Base-by-base conservation (phyloP, 2,329 filamentous ascomycete species). In the Aspergillus fijiensis region DNA sequence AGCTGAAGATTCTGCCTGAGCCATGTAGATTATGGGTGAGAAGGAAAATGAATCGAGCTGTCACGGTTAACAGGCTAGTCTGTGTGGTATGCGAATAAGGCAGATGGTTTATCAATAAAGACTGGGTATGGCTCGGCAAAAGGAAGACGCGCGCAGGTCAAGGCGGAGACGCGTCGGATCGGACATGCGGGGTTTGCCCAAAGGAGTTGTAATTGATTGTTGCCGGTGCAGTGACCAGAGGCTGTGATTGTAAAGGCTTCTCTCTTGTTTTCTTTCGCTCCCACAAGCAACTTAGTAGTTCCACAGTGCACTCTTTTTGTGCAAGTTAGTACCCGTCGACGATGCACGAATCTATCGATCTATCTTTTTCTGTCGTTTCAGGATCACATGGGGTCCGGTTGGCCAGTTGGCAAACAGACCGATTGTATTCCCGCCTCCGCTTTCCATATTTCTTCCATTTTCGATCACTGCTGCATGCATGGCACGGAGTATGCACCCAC, bases 1-100 rank as follows among this genome's bases (percentile, higher is more conserved):
- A 29, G 76, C 72, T 23, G 80, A 82, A 23, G 80, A 81, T 67
- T 82, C 80, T 57, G 79, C 77, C 67, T 81, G 76, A 21, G 66
- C 72, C 77, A 80, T 80, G 35, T 49, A 72, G 55, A 51, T 23
- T 4, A 35, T 33, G 29, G 25, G 12, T 16, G 11, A 48, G 25
- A 9, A 4, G 14, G 14, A 16, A 16, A 19, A 48, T 23, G 9
- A 49, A 10, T 35, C 12, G 45, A 60, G 47, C 12, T 39, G 25
- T 39, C 21, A 25, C 27, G 12, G 7, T 4, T 33, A 33, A 12
- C 7, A 21, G 35, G 6, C 23, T 19, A 12, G 55, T 33, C 16
- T 57, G 25, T 54, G 19, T 48, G 31, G 12, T 49, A 47, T 51
- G 33, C 53, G 12, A 39, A 33, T 23, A 57, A 48, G 16, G 16